These are phyloP conservation scores for Penstemon davidsonii DNA, from an alignment of 257 asterid genomes.

Conservation along the genomic window DNA sequence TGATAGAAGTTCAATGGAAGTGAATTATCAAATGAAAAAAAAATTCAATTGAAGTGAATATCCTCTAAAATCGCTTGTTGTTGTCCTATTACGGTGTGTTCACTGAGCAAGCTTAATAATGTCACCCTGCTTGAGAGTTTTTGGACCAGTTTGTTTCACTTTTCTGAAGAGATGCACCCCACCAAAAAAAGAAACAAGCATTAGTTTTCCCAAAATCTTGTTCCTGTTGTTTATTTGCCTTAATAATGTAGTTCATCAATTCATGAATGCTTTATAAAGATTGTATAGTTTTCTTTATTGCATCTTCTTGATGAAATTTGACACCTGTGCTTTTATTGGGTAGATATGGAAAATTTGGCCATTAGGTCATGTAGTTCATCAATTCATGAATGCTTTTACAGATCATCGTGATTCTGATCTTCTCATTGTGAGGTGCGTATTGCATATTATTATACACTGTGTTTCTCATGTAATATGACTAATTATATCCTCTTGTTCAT, in stretches of 20 bases:
- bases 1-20: not conserved
- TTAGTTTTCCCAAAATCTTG: not conserved
- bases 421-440: conserved; percentile 77
- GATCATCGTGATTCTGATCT: conserved; percentile 99
- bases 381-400: conserved; percentile 94
- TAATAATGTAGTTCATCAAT: not conserved
- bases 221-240: conserved; percentile 20
- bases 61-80: not conserved
- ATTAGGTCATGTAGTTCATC: conserved; percentile 77
- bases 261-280: not conserved
- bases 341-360: conserved; percentile 98
- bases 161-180: too few species aligned
- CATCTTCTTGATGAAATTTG: conserved; percentile 6
- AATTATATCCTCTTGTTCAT: conserved; percentile 18
- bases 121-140: conserved; percentile 12
- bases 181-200: too few species aligned
- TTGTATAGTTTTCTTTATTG: not conserved
- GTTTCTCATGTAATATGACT: conserved; percentile 21
- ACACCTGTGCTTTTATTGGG: conserved; percentile 28
- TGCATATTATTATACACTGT: conserved; percentile 9
- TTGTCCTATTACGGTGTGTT: not conserved
- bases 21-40: not conserved
- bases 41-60: not conserved
- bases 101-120: not conserved
- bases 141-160: conserved; percentile 8